A percentile compares a stretch with the other conserved stretches of the same genome.
phyloP scores from a whole-genome alignment of 192 early-diverging fungal genomes.

The Borealophlyctis nickersoniae region DNA sequence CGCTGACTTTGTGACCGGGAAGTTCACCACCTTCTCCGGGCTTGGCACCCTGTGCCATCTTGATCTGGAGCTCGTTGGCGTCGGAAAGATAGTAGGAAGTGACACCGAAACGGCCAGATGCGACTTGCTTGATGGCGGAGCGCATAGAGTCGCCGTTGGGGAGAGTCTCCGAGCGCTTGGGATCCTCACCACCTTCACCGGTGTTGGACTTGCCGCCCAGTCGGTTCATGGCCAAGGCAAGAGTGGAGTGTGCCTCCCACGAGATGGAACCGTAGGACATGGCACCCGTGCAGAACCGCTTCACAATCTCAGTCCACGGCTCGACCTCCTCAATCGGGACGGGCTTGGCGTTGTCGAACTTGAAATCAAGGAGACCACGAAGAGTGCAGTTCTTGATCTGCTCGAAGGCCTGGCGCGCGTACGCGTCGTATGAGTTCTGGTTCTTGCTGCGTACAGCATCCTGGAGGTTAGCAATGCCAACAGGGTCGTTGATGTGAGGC shows the following conservation, averaged over 20 bases:
- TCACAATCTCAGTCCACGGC: conserved; percentile 94
- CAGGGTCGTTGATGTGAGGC: conserved; percentile 87
- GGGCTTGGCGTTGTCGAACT: conserved; percentile 63
- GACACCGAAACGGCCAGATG: conserved; percentile 96
- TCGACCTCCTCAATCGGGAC: conserved; percentile 94
- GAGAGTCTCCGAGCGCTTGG: conserved; percentile 67
- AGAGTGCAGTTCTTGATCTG: conserved; percentile 89
- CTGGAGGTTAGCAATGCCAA: conserved; percentile 83
- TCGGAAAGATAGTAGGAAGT: conserved; percentile 92
- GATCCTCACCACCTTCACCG: conserved; percentile 97
- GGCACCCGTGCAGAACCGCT: conserved; percentile 95
- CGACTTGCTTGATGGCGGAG: conserved; percentile 98
- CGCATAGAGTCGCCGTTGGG: conserved; percentile 78
- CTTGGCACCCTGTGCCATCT: conserved; percentile 99
- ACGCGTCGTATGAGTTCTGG: conserved; percentile 77
- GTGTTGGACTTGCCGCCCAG: conserved; percentile 98
- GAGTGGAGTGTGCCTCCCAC: conserved; percentile 84
- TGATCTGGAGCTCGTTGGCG: conserved; percentile 97
- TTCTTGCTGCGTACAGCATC: conserved; percentile 95
- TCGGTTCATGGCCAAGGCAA: conserved; percentile 93
- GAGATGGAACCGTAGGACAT: conserved; percentile 99
- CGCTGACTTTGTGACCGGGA: conserved; percentile 59
- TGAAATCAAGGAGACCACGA: conserved; percentile 90
- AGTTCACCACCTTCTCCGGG: conserved; percentile 96
- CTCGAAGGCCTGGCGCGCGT: conserved; percentile 74